These are phyloP conservation scores for Teunomyces kruisii DNA, from an alignment of 805 yeast species.

Conservation along the genomic window DNA sequence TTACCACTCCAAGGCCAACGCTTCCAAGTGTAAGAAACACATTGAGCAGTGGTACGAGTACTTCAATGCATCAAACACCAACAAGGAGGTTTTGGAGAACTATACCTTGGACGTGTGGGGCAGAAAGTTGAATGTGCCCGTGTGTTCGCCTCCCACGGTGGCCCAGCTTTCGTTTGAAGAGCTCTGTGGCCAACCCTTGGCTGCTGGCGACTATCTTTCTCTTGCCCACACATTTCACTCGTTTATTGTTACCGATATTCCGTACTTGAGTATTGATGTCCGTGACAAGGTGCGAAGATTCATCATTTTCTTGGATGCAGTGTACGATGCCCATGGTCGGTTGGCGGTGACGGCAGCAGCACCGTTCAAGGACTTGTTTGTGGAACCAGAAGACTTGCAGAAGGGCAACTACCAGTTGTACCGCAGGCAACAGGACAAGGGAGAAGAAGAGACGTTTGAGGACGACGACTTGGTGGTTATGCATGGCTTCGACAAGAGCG, in stretches of 20 bases:
- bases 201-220: slow-evolving; percentile 92
- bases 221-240: slow-evolving; percentile 74
- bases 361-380: slow-evolving; percentile 80
- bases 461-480: slow-evolving; percentile 65
- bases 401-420: slow-evolving; percentile 47
- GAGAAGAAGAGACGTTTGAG: slow-evolving; percentile 41
- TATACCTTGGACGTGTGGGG: slow-evolving; percentile 76
- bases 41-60: slow-evolving; percentile 74
- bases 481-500: slow-evolving; percentile 72
- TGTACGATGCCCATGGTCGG: slow-evolving; percentile 86
- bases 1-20: slow-evolving; percentile 51
- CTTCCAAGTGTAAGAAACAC: slow-evolving; percentile 56
- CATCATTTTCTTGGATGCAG: slow-evolving; percentile 93
- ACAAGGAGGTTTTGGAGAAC: slow-evolving; percentile 16
- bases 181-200: slow-evolving; percentile 81
- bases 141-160: slow-evolving; percentile 71
- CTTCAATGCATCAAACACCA: slow-evolving; percentile 56
- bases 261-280: slow-evolving; percentile 71
- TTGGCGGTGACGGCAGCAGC: slow-evolving; percentile 89
- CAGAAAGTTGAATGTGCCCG: slow-evolving; percentile 72
- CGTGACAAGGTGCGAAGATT: slow-evolving; percentile 88
- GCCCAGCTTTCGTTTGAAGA: slow-evolving; percentile 89
- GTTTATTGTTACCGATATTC: slow-evolving; percentile 90
- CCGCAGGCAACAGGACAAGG: slow-evolving; percentile 36
- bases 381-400: slow-evolving; percentile 67